phyloP scores from a whole-genome alignment of 1,284 basidiomycete species.

The Wallemia ichthyophaga region DNA sequence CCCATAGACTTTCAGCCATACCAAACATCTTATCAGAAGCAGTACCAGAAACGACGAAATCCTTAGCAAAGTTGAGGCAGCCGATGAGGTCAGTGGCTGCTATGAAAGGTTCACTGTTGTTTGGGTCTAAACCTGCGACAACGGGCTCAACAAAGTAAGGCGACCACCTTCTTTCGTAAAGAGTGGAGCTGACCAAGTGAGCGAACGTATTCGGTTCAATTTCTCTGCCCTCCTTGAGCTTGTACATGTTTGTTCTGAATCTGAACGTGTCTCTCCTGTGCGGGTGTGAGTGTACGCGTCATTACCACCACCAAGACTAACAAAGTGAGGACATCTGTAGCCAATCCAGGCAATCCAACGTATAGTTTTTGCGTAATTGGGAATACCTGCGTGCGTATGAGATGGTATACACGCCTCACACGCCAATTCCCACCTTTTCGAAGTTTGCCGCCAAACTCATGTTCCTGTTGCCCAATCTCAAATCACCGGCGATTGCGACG shows the following conservation, averaged over 20 bases:
- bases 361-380: conserved; percentile 76
- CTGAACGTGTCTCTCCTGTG: conserved; percentile 56
- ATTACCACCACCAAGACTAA: conserved; percentile 12
- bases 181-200: conserved; percentile 79
- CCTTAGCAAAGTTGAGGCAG: conserved; percentile 75
- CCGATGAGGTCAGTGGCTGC: conserved; percentile 89
- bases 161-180: conserved; percentile 57
- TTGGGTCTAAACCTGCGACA: conserved; percentile 52
- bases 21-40: conserved; percentile 81
- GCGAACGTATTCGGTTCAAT: conserved; percentile 92
- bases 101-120: conserved; percentile 61
- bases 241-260: conserved; percentile 94
- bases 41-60: conserved; percentile 88
- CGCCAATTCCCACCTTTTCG: conserved; percentile 35
- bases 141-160: conserved; percentile 91
- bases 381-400: conserved; percentile 34
- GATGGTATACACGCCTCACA: not conserved
- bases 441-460: conserved; percentile 72
- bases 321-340: conserved; percentile 75
- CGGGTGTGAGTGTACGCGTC: not conserved
- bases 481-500: conserved; percentile 89
- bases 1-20: conserved; percentile 95
- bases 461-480: conserved; percentile 69
- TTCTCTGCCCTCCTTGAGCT: conserved; percentile 94
- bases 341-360: conserved; percentile 73